Evolutionary conservation across 2,329 filamentous ascomycete genomes (phyloP), one percentile per base, ranked within the genome.

Genomic region (Cordyceps farinosa): DNA sequence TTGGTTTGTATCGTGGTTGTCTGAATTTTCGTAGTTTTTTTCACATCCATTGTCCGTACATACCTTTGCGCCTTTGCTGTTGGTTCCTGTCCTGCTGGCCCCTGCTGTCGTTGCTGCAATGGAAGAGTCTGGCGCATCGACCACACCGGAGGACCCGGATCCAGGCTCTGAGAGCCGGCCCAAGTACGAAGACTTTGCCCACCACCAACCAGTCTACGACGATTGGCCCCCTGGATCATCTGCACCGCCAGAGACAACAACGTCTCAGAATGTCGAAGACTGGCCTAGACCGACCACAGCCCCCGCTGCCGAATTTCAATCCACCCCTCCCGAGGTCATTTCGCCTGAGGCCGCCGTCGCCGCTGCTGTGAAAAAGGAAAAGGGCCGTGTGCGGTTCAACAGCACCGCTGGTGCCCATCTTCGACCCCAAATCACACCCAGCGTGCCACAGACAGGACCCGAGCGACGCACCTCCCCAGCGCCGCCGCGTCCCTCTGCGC

Each of bases 361-460:
- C 50, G 67, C 67, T 40, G 67, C 68, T 50, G 51, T 68, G 36
- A 79, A 74, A 67, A 78, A 75, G 55, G 79, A 82, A 65, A 82
- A 80, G 66, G 78, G 77, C 3, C 76, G 80, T 34, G 80, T 82
- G 34, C 75, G 79, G 7, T 82, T 82, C 67, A 81, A 81, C 68
- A 82, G 79, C 70, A 77, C 74, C 63, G 77, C 78, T 34, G 77
- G 68, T 22, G 71, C 69, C 29, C 73, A 67, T 47, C 73, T 59
- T 17, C 62, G 65, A 64, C 73, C 68, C 54, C 70, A 66, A 11
- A 60, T 65, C 30, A 54, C 61, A 51, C 64, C 50, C 59, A 69
- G n/a, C 61, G 66, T 36, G 60, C 59, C 45, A 60, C 63, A 38
- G 51, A 66, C 64, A 3, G 66, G 66, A 9, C 61, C 68, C n/a